Conservation (phyloP, 257 asterid genomes). For the Solanum sejunctum region DNA sequence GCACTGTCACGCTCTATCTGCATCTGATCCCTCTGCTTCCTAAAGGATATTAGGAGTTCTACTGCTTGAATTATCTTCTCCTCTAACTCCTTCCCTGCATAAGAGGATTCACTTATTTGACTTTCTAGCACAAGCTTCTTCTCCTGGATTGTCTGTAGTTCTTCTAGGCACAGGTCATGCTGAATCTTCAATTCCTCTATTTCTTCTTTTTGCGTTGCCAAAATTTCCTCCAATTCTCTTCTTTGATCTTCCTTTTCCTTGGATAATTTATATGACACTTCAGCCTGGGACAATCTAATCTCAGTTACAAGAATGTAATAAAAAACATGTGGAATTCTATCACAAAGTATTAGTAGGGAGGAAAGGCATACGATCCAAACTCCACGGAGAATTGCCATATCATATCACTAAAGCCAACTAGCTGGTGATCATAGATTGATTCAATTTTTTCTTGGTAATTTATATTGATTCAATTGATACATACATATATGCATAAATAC, state of each 20-base stretch:
- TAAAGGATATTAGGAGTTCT: slow-evolving; percentile 57
- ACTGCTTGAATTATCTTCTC: slow-evolving; percentile 86
- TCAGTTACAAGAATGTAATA: slow-evolving; percentile 2
- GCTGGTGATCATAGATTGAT: background rate
- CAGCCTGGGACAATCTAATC: slow-evolving; percentile 37
- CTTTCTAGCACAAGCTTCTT: slow-evolving; percentile 50
- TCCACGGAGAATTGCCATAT: background rate
- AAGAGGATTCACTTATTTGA: slow-evolving; percentile 32
- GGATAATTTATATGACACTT: slow-evolving; percentile 33
- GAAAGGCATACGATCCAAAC: background rate
- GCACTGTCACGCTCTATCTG: slow-evolving; percentile 54
- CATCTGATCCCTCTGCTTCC: slow-evolving; percentile 60
- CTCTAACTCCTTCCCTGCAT: slow-evolving; percentile 73
- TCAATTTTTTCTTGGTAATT: background rate
- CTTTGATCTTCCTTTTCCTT: slow-evolving; percentile 31
- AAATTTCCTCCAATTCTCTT: slow-evolving; percentile 38
- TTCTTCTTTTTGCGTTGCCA: slow-evolving; percentile 41
- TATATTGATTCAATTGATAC: background rate
- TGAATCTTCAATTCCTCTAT: slow-evolving; percentile 34
- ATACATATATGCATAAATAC: background rate
- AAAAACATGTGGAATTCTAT: background rate
- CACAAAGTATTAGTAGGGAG: background rate
- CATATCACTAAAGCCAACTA: background rate
- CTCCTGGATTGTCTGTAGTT: slow-evolving; percentile 36
- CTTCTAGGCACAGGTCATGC: slow-evolving; percentile 22